Conservation (phyloP, 2,329 filamentous ascomycete species). For the Diaporthe longicolla region DNA sequence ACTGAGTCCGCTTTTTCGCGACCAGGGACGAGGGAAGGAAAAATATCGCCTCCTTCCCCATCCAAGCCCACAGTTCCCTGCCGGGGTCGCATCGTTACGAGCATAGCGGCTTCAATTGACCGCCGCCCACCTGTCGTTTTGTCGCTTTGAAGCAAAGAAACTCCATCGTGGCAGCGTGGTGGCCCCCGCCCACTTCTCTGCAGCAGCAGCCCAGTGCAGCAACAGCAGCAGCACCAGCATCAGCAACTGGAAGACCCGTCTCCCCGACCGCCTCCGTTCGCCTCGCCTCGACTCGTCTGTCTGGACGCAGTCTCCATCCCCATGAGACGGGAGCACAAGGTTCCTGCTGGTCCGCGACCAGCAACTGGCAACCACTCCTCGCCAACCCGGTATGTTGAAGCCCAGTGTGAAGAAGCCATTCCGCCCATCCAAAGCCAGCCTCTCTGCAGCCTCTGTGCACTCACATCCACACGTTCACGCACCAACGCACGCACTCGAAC, state of each 20-base stretch:
- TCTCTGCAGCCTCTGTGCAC: neutral
- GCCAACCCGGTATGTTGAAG: conserved; percentile 65
- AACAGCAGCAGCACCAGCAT: too few species aligned
- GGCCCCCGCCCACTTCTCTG: conserved; percentile 29
- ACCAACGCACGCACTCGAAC: conserved; percentile 24
- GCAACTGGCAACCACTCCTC: conserved; percentile 66
- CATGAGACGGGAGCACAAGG: conserved; percentile 70
- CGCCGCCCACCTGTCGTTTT: conserved; percentile 31
- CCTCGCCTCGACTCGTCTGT: conserved; percentile 23
- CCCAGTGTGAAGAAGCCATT: conserved; percentile 11
- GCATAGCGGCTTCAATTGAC: conserved; percentile 41
- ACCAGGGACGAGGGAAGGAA: conserved; percentile 14
- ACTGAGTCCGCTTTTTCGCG: conserved; percentile 40
- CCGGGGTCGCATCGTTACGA: conserved; percentile 35
- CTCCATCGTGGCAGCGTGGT: conserved; percentile 38
- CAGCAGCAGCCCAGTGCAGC: neutral
- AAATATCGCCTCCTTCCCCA: conserved; percentile 38
- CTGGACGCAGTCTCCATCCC: conserved; percentile 45
- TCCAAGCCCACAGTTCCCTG: conserved; percentile 35
- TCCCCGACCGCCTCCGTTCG: conserved; percentile 32
- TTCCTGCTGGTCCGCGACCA: conserved; percentile 72
- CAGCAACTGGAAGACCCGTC: neutral
- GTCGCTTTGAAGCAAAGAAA: conserved; percentile 9
- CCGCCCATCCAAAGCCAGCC: too few species aligned
- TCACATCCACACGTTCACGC: conserved; percentile 6